Conservation (phyloP, 2,329 filamentous ascomycete genomes). For the Cercospora sp. region DNA sequence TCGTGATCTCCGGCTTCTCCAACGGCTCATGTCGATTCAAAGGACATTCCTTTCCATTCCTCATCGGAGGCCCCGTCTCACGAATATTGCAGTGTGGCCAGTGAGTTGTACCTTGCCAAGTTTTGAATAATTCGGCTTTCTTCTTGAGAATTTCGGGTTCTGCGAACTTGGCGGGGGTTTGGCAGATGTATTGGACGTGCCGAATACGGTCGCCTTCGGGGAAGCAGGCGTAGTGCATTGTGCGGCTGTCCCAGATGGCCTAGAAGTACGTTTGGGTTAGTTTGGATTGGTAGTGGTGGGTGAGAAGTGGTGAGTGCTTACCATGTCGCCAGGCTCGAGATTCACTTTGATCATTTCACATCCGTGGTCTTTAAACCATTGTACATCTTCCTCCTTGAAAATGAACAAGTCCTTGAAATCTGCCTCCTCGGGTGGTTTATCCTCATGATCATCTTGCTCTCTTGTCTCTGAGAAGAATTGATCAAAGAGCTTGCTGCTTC, state of each 20-base stretch:
- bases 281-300: neutral
- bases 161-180: slow-evolving; percentile 42
- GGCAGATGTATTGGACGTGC: slow-evolving; percentile 39
- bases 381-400: slow-evolving; percentile 42
- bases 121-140: slow-evolving; percentile 41
- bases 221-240: slow-evolving; percentile 48
- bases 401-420: slow-evolving; percentile 46
- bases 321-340: slow-evolving; percentile 29
- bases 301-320: neutral
- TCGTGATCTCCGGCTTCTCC: slow-evolving; percentile 42
- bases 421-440: slow-evolving; percentile 37
- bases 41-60: slow-evolving; percentile 41
- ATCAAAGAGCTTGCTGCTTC: slow-evolving; percentile 45
- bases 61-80: slow-evolving; percentile 40
- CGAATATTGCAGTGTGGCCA: slow-evolving; percentile 47
- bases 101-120: slow-evolving; percentile 42
- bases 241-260: slow-evolving; percentile 39
- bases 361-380: slow-evolving; percentile 29
- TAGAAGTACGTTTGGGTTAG: neutral
- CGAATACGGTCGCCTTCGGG: slow-evolving; percentile 33
- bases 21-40: slow-evolving; percentile 43
- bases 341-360: slow-evolving; percentile 27
- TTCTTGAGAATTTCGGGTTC: slow-evolving; percentile 37
- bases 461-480: slow-evolving; percentile 47
- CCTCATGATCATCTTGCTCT: slow-evolving; percentile 34